Conservation (phyloP, 306 rosid species). For the Abrus precatorius region DNA sequence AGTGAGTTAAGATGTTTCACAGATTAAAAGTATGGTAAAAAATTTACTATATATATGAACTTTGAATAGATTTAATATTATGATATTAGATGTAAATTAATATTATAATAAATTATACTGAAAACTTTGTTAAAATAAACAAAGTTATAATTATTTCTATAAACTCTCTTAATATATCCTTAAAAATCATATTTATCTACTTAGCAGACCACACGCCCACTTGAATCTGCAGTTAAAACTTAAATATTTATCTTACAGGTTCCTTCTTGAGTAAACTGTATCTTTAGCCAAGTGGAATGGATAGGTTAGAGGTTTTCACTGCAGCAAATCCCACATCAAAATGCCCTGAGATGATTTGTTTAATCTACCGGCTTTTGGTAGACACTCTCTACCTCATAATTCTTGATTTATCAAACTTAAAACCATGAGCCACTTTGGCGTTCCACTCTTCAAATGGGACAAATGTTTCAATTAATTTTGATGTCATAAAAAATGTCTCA, state of each 20-base stretch:
- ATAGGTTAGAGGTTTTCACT: not conserved
- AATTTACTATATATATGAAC: too few species aligned
- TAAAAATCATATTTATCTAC: not conserved
- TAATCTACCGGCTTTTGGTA: not conserved
- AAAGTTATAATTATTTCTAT: too few species aligned
- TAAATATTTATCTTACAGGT: not conserved
- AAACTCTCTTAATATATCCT: too few species aligned
- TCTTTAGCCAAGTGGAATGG: not conserved
- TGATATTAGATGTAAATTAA: too few species aligned
- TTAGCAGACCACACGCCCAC: not conserved
- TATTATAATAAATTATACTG: too few species aligned
- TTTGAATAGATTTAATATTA: too few species aligned
- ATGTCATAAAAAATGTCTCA: constrained; percentile 1
- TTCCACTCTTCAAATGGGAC: constrained; percentile 22
- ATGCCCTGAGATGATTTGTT: not conserved
- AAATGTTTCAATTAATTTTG: constrained; percentile 16
- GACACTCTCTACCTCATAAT: not conserved
- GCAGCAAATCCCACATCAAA: not conserved
- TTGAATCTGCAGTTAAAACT: not conserved
- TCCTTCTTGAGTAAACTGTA: not conserved
- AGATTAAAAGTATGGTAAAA: too few species aligned
- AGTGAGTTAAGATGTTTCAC: too few species aligned
- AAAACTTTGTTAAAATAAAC: too few species aligned
- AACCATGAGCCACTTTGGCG: not conserved
- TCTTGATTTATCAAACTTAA: not conserved